Evolutionary conservation across 2,329 filamentous ascomycete genomes (phyloP).

Genomic region (Fusarium zealandicum): DNA sequence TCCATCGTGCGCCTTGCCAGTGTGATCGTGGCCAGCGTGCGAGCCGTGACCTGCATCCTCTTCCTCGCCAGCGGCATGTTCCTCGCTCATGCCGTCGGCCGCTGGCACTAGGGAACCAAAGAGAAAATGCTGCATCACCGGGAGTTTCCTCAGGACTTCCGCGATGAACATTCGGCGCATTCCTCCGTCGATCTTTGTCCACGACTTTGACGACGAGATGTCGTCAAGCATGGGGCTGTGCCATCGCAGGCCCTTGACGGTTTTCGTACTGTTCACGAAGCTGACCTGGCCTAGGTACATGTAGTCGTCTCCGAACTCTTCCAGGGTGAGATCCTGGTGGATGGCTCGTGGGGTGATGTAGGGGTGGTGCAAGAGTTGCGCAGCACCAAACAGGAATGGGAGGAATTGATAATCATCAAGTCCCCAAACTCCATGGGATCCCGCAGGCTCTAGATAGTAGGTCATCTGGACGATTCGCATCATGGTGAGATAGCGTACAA

Average conservation of each 20-base stretch:
- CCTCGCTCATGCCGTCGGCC: constrained; percentile 78
- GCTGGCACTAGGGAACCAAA: constrained; percentile 89
- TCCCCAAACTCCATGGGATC: constrained; percentile 97
- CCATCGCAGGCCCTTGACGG: constrained; percentile 92
- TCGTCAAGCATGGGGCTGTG: constrained; percentile 98
- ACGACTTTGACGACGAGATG: constrained; percentile 87
- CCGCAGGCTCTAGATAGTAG: constrained; percentile 96
- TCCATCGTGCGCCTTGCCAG: constrained; percentile 68
- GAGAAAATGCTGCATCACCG: constrained; percentile 98
- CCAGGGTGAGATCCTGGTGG: constrained; percentile 85
- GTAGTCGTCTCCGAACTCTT: constrained; percentile 84
- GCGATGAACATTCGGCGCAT: constrained; percentile 98
- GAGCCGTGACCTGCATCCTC: constrained; percentile 60
- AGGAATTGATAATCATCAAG: constrained; percentile 97
- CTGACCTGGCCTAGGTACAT: constrained; percentile 91
- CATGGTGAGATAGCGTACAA: constrained; percentile 80
- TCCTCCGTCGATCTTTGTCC: constrained; percentile 90
- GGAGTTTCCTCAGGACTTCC: constrained; percentile 90
- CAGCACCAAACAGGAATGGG: constrained; percentile 92
- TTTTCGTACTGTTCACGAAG: constrained; percentile 97
- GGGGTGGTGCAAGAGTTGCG: constrained; percentile 84
- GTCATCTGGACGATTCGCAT: constrained; percentile 90
- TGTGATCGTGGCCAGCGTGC: constrained; percentile 66
- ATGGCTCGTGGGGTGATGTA: constrained; percentile 82
- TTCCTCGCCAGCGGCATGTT: constrained; percentile 57